Base-by-base conservation (phyloP, 331 rosid genomes). In the Dryas integrifolia region DNA sequence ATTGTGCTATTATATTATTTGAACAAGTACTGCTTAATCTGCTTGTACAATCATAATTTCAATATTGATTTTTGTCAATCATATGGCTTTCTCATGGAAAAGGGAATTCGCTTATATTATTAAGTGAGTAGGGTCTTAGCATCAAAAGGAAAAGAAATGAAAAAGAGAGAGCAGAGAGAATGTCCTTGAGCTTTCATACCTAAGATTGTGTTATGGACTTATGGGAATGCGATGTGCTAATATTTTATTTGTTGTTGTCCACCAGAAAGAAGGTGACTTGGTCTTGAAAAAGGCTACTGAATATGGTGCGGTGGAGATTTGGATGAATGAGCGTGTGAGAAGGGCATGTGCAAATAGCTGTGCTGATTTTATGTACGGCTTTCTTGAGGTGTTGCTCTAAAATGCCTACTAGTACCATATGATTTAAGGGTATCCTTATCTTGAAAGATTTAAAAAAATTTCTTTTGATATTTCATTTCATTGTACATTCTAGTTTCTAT, bases 281-380 rank as follows among this genome's bases (percentile, higher is more conserved):
- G 98, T 91, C 71, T 75, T 93, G 91, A 93, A 93, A 77, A 91
- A 89, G 80, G 98, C 98, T 3, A 91, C 97, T n/a, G 97, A 93
- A 74, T 93, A 91, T 76, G 98, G 97, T 14, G 98, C 98, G 3
- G 98, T 94, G 3, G 97, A 91, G 80, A 94, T 94, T 84, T 94
- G 98, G 98, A 94, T 94, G 98, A 94, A 94, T 5, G 98, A 94
- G 84, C 87, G 97, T 12, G 98, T 85, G 16, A 87, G 97, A 16
- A 85, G 98, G 85, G 97, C 97, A 75, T 94, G 98, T 79, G 91
- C 91, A 58, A 94, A 55, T 77, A 91, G 97, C 82, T 94, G 96
- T 79, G 98, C 98, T 57, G 90, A 89, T 84, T 94, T 91, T 65
- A 61, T 88, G 11, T 91, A 94, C 35, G 97, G 96, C 56, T 94